Base-by-base conservation (phyloP, 345 rosid species). In the Acer negundo region DNA sequence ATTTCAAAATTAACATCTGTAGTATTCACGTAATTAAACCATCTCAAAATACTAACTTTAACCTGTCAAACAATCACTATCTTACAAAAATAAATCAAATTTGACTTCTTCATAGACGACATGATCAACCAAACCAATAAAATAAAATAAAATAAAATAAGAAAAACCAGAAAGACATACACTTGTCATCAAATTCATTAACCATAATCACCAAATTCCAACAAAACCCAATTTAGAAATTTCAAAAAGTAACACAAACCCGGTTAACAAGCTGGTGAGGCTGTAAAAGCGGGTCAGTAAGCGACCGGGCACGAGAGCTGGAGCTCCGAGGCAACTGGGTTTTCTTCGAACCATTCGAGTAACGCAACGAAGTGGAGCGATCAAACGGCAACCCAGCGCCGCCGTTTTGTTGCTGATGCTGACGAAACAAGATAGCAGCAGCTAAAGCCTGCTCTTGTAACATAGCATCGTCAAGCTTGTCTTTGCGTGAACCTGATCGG, bases 251-350 rank as follows among this genome's bases (percentile, higher is more conserved):
- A 59, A 23, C 11, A 74, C 64, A 66, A 81, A 95, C 99, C 99
- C 87, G 90, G 76, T 86, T 92, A 84, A 89, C 89, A 70, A 96
- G 89, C 90, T 96, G 97, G 63, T 91, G 94, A 80, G 97, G 99
- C 79, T 89, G 92, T 75, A 94, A 80, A 80, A 94, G 86, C 75
- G 97, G 98, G 86, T 92, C 97, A 11, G 95, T 87, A 38, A 94
- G 94, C 26, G 97, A 91, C 64, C 97, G 85, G 49, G 98, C 88
- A 78, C 98, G 84, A 11, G 97, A 79, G 78, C 97, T 96, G 20
- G 99, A 92, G 85, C 97, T 96, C 72, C 97, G 86, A 61, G 98
- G 94, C 82, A 96, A 82, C 79, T 85, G 93, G 70, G 76, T 82
- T 84, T 87, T 91, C 86, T 88, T 92, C 20, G 97, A 17, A 40